Evolutionary conservation across 768 basidiomycete genomes (phyloP).

Genomic region (Pholiota molesta): DNA sequence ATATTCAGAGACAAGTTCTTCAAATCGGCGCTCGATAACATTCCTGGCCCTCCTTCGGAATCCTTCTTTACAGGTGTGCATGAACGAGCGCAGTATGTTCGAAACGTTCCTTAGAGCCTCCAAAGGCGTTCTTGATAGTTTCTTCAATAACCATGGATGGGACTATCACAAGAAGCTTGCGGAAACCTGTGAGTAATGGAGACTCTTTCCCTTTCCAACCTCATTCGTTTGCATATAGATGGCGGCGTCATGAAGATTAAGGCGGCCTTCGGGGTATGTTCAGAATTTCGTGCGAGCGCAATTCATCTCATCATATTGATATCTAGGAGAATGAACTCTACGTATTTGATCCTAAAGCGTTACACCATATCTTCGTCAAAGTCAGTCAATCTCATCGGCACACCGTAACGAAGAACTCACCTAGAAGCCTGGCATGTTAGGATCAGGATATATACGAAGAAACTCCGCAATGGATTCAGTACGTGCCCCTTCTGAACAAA

Average conservation of each 20-base stretch:
- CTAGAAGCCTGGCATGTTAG: constrained; percentile 16
- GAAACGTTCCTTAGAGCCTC: background rate
- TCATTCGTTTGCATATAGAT: constrained; percentile 18
- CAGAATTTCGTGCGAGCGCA: background rate
- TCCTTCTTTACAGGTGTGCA: constrained; percentile 37
- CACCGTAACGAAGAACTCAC: background rate
- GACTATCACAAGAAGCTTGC: constrained; percentile 36
- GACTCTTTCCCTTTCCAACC: background rate
- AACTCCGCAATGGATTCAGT: constrained; percentile 26
- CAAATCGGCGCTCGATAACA: constrained; percentile 33
- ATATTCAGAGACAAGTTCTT: constrained; percentile 3
- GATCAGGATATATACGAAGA: constrained; percentile 34
- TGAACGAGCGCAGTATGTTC: background rate
- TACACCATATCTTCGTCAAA: constrained; percentile 48
- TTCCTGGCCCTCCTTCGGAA: constrained; percentile 38
- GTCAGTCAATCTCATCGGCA: constrained; percentile 23
- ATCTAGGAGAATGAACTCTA: constrained; percentile 36
- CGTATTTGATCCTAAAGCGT: constrained; percentile 45
- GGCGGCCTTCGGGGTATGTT: constrained; percentile 36
- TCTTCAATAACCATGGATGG: constrained; percentile 36
- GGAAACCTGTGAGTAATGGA: constrained; percentile 30
- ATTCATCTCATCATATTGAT: background rate
- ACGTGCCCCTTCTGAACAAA: background rate
- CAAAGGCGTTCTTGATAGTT: constrained; percentile 36
- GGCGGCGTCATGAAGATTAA: constrained; percentile 34